phyloP scores from a whole-genome alignment of 768 basidiomycete genomes.

The Boletus insuetus region DNA sequence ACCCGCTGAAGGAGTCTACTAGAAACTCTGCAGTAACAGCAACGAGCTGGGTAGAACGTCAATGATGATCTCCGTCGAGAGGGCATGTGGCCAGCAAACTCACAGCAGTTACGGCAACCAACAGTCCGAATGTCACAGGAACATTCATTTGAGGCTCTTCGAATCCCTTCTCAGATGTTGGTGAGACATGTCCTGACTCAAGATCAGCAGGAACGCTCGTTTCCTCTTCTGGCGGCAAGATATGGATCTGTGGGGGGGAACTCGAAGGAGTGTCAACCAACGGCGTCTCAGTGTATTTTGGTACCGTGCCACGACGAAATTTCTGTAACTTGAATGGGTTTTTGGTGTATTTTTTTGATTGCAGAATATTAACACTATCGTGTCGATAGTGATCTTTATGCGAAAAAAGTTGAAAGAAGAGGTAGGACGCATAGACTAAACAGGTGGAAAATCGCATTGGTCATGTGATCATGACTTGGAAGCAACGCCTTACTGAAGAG shows the following conservation, averaged over 20 bases:
- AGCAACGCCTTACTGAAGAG: conserved; percentile 56
- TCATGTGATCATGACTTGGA: background rate
- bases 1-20: conserved; percentile 77
- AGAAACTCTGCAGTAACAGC: conserved; percentile 62
- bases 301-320: conserved; percentile 11
- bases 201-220: background rate
- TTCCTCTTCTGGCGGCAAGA: background rate
- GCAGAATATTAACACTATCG: conserved; percentile 34
- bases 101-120: conserved; percentile 63
- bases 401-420: conserved; percentile 78
- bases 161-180: conserved; percentile 25
- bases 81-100: conserved; percentile 19
- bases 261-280: conserved; percentile 5
- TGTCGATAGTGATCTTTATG: conserved; percentile 69
- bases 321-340: conserved; percentile 34
- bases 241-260: conserved; percentile 3
- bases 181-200: conserved; percentile 3
- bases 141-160: conserved; percentile 54
- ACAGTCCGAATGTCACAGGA: conserved; percentile 49
- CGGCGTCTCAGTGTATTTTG: conserved; percentile 2
- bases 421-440: conserved; percentile 69
- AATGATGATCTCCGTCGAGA: background rate
- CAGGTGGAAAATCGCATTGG: background rate
- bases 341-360: conserved; percentile 41
- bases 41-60: conserved; percentile 39